These are phyloP conservation scores for Chenopodium formosanum DNA, from an alignment of 148 eudicot genomes.

Conservation along the genomic window DNA sequence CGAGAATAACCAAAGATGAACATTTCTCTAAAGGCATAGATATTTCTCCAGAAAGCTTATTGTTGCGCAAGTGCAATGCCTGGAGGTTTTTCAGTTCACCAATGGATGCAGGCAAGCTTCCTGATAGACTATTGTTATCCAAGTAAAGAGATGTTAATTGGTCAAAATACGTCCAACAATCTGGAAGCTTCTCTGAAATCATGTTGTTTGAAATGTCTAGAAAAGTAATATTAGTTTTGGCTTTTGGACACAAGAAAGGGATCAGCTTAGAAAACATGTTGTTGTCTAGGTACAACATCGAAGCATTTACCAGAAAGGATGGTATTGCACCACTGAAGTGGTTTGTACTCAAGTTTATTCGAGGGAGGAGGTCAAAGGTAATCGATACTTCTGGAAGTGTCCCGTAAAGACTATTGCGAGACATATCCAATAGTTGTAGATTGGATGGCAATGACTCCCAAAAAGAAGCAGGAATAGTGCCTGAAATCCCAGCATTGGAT, in stretches of 20 bases:
- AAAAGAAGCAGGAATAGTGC: constrained; percentile 16
- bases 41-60: constrained; percentile 18
- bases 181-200: constrained; percentile 24
- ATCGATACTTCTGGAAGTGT: constrained; percentile 2
- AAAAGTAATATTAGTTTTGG: neutral
- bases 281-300: constrained; percentile 15
- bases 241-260: constrained; percentile 12
- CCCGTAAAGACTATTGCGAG: constrained; percentile 19
- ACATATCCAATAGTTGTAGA: constrained; percentile 7
- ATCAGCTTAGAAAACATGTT: constrained; percentile 14
- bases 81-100: neutral
- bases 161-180: constrained; percentile 23
- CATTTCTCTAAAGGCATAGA: constrained; percentile 9
- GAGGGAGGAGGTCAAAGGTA: neutral
- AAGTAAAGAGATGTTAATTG: neutral
- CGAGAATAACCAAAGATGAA: constrained; percentile 13
- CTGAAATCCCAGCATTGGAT: constrained; percentile 8
- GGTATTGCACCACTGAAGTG: constrained; percentile 23
- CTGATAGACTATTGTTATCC: constrained; percentile 6
- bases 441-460: constrained; percentile 19
- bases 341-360: constrained; percentile 26
- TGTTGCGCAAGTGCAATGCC: constrained; percentile 13
- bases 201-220: constrained; percentile 23
- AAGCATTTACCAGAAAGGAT: constrained; percentile 4
- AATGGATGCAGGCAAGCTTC: neutral